These are phyloP conservation scores for Diplodia seriata DNA, from an alignment of 2,329 filamentous ascomycete species.

Conservation along the genomic window DNA sequence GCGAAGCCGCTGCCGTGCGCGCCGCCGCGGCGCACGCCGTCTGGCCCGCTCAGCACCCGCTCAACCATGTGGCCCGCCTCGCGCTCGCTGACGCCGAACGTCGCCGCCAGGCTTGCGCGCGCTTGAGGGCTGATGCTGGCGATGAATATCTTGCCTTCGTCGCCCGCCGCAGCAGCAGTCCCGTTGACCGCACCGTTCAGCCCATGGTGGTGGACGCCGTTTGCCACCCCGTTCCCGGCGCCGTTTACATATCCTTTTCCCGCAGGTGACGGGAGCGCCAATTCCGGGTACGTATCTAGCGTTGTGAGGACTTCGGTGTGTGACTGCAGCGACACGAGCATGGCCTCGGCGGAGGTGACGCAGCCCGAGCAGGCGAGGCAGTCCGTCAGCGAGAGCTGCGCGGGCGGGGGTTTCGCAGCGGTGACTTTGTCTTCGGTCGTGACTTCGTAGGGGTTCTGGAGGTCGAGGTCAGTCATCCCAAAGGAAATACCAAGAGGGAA, in stretches of 20 bases:
- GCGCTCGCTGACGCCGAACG: conserved; percentile 74
- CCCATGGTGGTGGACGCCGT: conserved; percentile 37
- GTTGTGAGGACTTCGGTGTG: conserved; percentile 88
- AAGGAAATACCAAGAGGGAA: neutral
- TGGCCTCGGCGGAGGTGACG: conserved; percentile 95
- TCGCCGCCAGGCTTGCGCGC: conserved; percentile 85
- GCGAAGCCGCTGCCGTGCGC: conserved; percentile 77
- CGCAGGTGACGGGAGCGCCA: conserved; percentile 46
- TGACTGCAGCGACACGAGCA: conserved; percentile 93
- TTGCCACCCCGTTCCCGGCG: conserved; percentile 32
- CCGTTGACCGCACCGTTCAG: conserved; percentile 34
- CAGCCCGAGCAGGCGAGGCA: conserved; percentile 97
- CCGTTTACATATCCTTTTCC: conserved; percentile 37
- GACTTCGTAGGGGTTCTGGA: conserved; percentile 77
- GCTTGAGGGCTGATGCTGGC: conserved; percentile 93
- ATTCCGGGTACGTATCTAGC: conserved; percentile 68
- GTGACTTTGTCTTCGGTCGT: conserved; percentile 84
- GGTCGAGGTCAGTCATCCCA: neutral
- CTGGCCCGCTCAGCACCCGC: conserved; percentile 74
- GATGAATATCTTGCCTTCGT: conserved; percentile 78
- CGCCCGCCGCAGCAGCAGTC: conserved; percentile 1
- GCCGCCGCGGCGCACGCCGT: conserved; percentile 74
- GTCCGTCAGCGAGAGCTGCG: conserved; percentile 94
- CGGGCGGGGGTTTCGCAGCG: conserved; percentile 67
- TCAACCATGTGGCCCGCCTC: conserved; percentile 84